Conservation (phyloP, 169 alveolate genomes). For the Eimeria sp. region DNA sequence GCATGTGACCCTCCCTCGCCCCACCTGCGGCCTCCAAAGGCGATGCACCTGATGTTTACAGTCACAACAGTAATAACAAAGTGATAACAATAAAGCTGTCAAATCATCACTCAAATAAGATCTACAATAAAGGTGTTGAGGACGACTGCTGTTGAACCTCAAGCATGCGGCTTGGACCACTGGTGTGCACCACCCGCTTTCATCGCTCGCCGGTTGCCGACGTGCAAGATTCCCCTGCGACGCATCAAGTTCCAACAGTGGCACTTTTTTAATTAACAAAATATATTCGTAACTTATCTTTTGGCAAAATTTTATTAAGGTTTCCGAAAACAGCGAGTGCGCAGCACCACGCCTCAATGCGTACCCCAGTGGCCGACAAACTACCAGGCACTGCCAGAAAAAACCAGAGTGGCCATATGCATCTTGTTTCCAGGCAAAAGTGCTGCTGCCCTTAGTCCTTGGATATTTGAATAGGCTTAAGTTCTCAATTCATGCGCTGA, state of each 20-base stretch:
- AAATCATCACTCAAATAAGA: neutral
- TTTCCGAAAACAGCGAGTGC: neutral
- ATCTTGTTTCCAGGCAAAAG: neutral
- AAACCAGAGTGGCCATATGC: neutral
- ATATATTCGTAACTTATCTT: neutral
- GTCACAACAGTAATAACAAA: neutral
- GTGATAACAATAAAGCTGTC: neutral
- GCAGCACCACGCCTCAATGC: neutral
- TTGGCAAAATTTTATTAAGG: neutral
- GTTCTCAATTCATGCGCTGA: neutral
- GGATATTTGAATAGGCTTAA: neutral
- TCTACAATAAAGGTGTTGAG: neutral
- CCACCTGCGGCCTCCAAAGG: slow-evolving; percentile 12
- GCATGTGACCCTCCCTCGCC: neutral
- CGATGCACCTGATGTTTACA: neutral
- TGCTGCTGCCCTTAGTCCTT: neutral
- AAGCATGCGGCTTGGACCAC: slow-evolving; percentile 49
- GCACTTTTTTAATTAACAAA: neutral
- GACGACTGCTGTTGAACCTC: neutral
- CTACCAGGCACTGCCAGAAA: neutral
- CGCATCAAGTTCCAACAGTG: neutral
- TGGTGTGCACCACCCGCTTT: slow-evolving; percentile 27
- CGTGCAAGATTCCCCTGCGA: neutral
- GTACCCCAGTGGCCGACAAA: neutral
- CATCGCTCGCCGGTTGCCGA: neutral